phyloP scores from a whole-genome alignment of 2,329 filamentous ascomycete species.

The Alternaria consortialis region DNA sequence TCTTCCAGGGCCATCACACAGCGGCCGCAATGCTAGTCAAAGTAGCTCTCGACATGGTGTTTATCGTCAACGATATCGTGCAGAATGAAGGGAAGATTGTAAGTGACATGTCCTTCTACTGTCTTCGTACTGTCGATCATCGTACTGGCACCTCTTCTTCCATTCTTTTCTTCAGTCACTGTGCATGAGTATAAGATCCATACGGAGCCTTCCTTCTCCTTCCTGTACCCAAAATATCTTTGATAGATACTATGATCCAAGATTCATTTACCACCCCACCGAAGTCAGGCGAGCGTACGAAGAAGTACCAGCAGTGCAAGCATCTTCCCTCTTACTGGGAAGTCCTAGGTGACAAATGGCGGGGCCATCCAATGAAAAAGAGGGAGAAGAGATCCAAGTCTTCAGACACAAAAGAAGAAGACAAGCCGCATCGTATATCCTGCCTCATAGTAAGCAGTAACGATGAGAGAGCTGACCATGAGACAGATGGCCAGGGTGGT shows the following conservation, averaged over 20 bases:
- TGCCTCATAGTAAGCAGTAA: neutral
- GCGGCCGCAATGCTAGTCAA: neutral
- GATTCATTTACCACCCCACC: neutral
- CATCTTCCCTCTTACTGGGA: neutral
- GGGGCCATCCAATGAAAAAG: neutral
- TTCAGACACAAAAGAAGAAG: neutral
- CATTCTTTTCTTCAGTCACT: neutral
- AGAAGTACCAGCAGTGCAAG: neutral
- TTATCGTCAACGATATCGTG: neutral
- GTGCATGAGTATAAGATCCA: neutral
- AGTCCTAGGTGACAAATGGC: neutral
- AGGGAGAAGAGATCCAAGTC: neutral
- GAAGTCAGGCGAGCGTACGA: neutral
- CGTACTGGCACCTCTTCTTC: neutral
- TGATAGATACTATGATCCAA: neutral
- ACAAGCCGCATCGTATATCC: neutral
- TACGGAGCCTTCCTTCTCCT: neutral
- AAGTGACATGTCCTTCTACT: neutral
- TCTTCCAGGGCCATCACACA: neutral
- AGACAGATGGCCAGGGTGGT: neutral
- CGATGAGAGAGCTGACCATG: neutral
- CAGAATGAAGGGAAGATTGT: neutral
- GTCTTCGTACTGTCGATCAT: neutral
- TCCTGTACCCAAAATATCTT: neutral
- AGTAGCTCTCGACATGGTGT: neutral